Base-by-base conservation (phyloP, 805 yeast genomes). In the Ogataea naganishii region DNA sequence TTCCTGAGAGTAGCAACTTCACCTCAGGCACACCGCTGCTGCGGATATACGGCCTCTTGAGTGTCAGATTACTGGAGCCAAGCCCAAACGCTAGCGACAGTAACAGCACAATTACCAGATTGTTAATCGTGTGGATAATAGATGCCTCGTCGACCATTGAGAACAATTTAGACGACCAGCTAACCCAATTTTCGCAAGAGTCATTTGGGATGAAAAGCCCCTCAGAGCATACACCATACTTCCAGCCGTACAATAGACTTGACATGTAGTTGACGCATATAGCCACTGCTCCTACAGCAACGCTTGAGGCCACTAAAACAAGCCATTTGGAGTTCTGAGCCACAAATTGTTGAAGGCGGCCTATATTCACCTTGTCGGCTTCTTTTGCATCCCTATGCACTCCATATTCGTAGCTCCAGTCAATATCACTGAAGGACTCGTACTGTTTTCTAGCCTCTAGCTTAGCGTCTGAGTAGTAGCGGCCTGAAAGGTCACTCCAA, bases 11-110 rank as follows among this genome's bases (percentile, higher is more conserved):
- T 13, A 80, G 69, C 23, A 77, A 62, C 44, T 78, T 78, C 27
- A 80, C 67, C 43, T 83, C 94, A 1, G 86, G 68, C 18, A 84
- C 79, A 6, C 95, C 95, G 29, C 82, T 66, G 34, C 64, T 60
- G 15, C 59, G 48, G 5, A 71, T 61, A 34, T 56, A 56, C 0
- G 62, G 57, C 2, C 68, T 54, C 16, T 31, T 38, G 19, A 38
- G 33, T 2, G 58, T 44, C 4, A 58, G 23, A 2, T 47, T 28
- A 7, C 63, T 58, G 0, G 74, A 64, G 1, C 56, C 31, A 1
- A 53, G 32, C 1, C 70, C 72, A 20, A 66, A 51, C 7, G 56
- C 14, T 3, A 61, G 34, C 2, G 72, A 56, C 3, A 60, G 42
- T 4, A 53, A n/a, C 1, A 62, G 27, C 37, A 58, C 65, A 5